Base-by-base conservation (phyloP, 306 rosid genomes). In the Casuarina equisetifolia region DNA sequence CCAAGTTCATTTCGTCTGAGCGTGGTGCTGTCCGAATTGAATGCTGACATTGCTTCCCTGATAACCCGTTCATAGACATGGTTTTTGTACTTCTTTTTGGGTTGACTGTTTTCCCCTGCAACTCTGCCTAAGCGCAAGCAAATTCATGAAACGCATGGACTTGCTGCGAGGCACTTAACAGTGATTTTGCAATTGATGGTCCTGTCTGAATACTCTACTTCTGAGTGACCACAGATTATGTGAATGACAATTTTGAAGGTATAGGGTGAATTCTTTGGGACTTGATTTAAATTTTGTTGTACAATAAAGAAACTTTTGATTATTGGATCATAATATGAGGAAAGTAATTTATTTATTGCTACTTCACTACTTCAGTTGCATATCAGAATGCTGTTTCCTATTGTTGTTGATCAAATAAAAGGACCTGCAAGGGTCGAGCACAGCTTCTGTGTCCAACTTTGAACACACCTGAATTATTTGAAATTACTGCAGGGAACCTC, bases 21-120 rank as follows among this genome's bases (percentile, higher is more conserved):
- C 87, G 97, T 36, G 98, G 97, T 17, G 96, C 96, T 51, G 98
- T 92, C 82, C 90, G 96, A 67, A 95, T 95, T 32, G 97, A 92
- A 83, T 94, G 97, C 86, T 83, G 79, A 89, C 63, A 2, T 66
- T 66, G 76, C 76, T 69, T 66, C 70, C 4, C 52, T 20, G 3
- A 25, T 20, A 20, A 57, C 64, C 8, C 9, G 64, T 19, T 42
- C 69, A 63, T 43, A 16, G 10, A n/a, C 51, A 15, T 38, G 36
- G 16, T 36, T 61, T 7, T 15, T 4, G 3, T 48, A 8, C 51
- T 48, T 3, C 15, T 17, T 66, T 66, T 66, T 40, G 12, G 16
- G 11, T 72, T 50, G 45, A 46, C 57, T 7, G 20, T 44, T 80
- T 67, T 49, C 55, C 32, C n/a, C 6, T 39, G 49, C 52, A 64